Evolutionary conservation across 495 filamentous ascomycete species (phyloP), one percentile per base, ranked within the genome.

Genomic region (Patellaria atrata): DNA sequence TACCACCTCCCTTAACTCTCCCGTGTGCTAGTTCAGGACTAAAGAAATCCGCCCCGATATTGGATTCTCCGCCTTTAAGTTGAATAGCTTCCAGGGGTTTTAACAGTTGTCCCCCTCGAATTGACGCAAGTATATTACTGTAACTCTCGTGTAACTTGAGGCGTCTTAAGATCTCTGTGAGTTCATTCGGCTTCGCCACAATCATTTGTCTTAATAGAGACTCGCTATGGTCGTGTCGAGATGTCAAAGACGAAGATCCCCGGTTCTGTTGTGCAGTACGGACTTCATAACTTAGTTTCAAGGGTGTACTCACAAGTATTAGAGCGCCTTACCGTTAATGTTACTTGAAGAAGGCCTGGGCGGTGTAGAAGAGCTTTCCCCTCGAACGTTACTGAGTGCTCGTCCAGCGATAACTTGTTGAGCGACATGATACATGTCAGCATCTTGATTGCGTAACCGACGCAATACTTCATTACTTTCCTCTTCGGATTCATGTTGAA

Each of bases 191-290:
- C 3, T 26, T 18, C 10, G 27, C 13, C 13, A 16, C 20, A 3
- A 22, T 20, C 12, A 43, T 30, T 4, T 26, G 12, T 12, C 35
- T 20, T 3, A 43, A 14, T 3, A 43, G 36, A 33, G 6, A 13
- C 33, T 39, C 34, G 22, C 37, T 34, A 11, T 42, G 33, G 10
- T 37, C 39, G 25, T 37, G 39, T n/a, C 26, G 33, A 6, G n/a
- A 8, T n/a, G n/a, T n/a, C n/a, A n/a, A n/a, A n/a, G n/a, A n/a
- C n/a, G n/a, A n/a, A n/a, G n/a, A n/a, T n/a, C n/a, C n/a, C n/a
- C n/a, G n/a, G n/a, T n/a, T n/a, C n/a, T n/a, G n/a, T n/a, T n/a
- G n/a, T n/a, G n/a, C n/a, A n/a, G n/a, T n/a, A n/a, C n/a, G n/a
- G n/a, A n/a, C n/a, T n/a, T n/a, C n/a, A n/a, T n/a, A n/a, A n/a